These are phyloP conservation scores for Colletotrichum abscissum DNA, from an alignment of 2,329 filamentous ascomycete species.

Conservation along the genomic window DNA sequence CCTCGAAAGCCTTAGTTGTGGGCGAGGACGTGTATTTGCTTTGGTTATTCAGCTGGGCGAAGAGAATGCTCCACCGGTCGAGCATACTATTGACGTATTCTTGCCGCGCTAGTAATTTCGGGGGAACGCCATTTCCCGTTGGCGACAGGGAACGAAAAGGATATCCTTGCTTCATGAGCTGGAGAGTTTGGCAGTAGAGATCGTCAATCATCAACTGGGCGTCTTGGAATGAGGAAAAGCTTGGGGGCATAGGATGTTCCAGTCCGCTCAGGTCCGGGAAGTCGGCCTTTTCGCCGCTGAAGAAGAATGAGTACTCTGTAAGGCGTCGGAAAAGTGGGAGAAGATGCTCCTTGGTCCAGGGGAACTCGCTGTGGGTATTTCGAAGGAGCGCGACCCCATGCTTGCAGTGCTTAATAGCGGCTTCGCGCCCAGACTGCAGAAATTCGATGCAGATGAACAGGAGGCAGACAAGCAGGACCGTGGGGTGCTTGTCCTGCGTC, in stretches of 20 bases:
- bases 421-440: constrained; percentile 45
- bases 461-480: constrained; percentile 57
- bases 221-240: constrained; percentile 36
- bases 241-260: constrained; percentile 25
- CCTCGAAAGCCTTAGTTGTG: constrained; percentile 38
- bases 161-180: constrained; percentile 45
- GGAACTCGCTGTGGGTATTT: constrained; percentile 18
- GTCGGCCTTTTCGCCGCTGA: constrained; percentile 27
- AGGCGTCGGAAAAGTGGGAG: constrained; percentile 26
- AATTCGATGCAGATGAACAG: constrained; percentile 68
- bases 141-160: constrained; percentile 40
- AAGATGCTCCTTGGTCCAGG: constrained; percentile 26
- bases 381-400: constrained; percentile 28
- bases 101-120: background rate
- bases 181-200: constrained; percentile 42
- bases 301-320: constrained; percentile 20
- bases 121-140: background rate
- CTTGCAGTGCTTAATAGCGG: constrained; percentile 29
- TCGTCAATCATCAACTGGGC: constrained; percentile 47
- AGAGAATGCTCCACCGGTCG: constrained; percentile 18
- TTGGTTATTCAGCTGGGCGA: constrained; percentile 44
- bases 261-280: constrained; percentile 36
- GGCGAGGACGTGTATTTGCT: constrained; percentile 45
- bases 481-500: constrained; percentile 35
- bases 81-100: constrained; percentile 15